Conservation (phyloP, 2,329 filamentous ascomycete genomes). For the Epichloe aotearoae region DNA sequence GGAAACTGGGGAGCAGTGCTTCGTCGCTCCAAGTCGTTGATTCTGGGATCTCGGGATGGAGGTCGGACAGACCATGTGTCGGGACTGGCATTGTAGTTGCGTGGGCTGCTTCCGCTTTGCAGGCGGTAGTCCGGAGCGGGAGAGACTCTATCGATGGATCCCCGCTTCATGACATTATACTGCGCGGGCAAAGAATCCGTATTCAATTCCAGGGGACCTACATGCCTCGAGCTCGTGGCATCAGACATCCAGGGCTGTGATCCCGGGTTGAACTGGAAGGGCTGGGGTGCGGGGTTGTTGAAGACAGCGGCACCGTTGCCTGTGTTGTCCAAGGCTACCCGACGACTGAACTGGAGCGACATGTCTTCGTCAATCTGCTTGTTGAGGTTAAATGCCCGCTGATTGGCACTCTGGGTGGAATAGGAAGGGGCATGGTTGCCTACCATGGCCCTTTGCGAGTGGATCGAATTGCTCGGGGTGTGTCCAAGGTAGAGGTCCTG, state of each 20-base stretch:
- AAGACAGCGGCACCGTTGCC: constrained; percentile 11
- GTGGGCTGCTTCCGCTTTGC: constrained; percentile 15
- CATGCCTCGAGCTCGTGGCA: constrained; percentile 12
- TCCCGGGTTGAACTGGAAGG: constrained; percentile 34
- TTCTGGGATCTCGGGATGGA: constrained; percentile 20
- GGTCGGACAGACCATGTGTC: constrained; percentile 27
- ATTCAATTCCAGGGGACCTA: constrained; percentile 18
- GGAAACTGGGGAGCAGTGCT: constrained; percentile 19
- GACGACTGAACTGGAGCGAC: constrained; percentile 19
- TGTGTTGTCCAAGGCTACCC: constrained; percentile 21
- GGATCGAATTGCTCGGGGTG: constrained; percentile 30
- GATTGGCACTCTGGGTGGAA: constrained; percentile 28
- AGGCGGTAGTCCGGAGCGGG: constrained; percentile 17
- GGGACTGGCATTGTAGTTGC: constrained; percentile 16
- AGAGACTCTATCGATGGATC: constrained; percentile 27
- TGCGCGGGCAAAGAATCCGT: constrained; percentile 17
- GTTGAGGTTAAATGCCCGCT: constrained; percentile 23
- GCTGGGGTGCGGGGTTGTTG: constrained; percentile 19
- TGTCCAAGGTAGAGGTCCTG: constrained; percentile 23
- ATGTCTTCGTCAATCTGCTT: constrained; percentile 27
- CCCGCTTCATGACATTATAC: constrained; percentile 19
- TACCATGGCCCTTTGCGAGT: constrained; percentile 31
- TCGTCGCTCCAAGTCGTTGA: constrained; percentile 27
- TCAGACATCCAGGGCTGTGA: constrained; percentile 33
- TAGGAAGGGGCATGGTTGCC: constrained; percentile 33